phyloP scores from a whole-genome alignment of 495 filamentous ascomycete species.

The Penicillium longicatenatum region DNA sequence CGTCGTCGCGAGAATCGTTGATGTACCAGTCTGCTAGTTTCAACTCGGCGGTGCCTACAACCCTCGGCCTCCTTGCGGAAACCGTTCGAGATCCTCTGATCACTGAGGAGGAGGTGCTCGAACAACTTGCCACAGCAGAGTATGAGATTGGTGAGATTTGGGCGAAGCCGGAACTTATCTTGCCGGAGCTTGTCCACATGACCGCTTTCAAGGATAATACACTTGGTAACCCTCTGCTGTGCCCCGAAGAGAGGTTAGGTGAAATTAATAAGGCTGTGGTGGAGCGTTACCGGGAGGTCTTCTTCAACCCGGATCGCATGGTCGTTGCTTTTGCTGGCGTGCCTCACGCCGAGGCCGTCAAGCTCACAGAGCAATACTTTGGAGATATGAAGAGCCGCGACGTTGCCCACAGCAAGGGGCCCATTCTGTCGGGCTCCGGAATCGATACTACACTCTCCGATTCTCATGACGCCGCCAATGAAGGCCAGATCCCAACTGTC shows the following conservation, averaged over 20 bases:
- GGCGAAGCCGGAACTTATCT: conserved; percentile 93
- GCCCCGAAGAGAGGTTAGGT: conserved; percentile 78
- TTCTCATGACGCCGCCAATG: conserved; percentile 41
- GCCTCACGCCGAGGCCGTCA: conserved; percentile 76
- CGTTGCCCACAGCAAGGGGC: conserved; percentile 36
- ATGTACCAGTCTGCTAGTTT: conserved; percentile 99
- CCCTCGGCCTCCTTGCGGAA: conserved; percentile 85
- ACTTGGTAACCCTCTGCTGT: conserved; percentile 88
- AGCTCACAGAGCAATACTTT: conserved; percentile 80
- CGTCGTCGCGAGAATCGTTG: conserved; percentile 89
- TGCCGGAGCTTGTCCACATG: conserved; percentile 93
- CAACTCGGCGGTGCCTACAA: conserved; percentile 85
- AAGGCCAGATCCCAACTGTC: conserved; percentile 42
- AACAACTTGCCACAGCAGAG: conserved; percentile 85
- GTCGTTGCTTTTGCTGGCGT: conserved; percentile 96
- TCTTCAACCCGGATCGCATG: conserved; percentile 86
- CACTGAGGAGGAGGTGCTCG: conserved; percentile 83
- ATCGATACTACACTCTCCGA: conserved; percentile 58
- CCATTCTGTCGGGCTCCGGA: conserved; percentile 57
- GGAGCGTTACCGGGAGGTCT: conserved; percentile 75
- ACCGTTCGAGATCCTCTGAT: conserved; percentile 89
- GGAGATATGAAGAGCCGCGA: conserved; percentile 73
- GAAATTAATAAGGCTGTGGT: conserved; percentile 76
- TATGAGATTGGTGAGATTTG: conserved; percentile 98
- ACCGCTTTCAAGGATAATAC: conserved; percentile 95